phyloP scores from a whole-genome alignment of 805 yeast species.

The Candida adriatica region DNA sequence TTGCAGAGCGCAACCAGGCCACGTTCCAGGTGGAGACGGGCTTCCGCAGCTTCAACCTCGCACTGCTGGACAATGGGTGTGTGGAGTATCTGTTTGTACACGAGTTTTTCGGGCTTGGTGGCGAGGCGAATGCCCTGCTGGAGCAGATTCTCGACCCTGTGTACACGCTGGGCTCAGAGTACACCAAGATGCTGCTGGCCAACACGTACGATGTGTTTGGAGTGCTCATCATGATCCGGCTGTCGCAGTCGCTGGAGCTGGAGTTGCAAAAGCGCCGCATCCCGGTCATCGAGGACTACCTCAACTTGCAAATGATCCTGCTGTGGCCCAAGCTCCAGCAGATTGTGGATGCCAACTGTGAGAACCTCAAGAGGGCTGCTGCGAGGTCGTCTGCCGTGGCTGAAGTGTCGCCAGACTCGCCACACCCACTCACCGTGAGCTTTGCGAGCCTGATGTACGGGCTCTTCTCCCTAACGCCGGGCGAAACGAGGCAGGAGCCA shows the following conservation, averaged over 20 bases:
- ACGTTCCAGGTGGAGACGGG: slow-evolving; percentile 67
- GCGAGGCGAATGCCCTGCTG: slow-evolving; percentile 39
- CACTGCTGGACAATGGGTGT: slow-evolving; percentile 67
- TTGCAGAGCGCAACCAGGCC: slow-evolving; percentile 70
- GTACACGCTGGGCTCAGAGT: slow-evolving; percentile 40
- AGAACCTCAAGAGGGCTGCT: slow-evolving; percentile 45
- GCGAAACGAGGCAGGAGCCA: slow-evolving; percentile 50
- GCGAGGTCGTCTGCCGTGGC: slow-evolving; percentile 26
- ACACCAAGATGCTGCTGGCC: slow-evolving; percentile 34
- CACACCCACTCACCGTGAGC: slow-evolving; percentile 69
- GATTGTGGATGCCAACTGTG: slow-evolving; percentile 72
- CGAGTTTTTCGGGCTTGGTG: slow-evolving; percentile 54
- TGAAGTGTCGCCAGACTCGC: slow-evolving; percentile 30
- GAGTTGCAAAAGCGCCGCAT: slow-evolving; percentile 63
- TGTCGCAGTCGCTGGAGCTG: slow-evolving; percentile 57
- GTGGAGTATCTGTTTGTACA: slow-evolving; percentile 70
- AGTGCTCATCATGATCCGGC: slow-evolving; percentile 63
- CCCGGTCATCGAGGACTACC: slow-evolving; percentile 65
- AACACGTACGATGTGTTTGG: slow-evolving; percentile 70
- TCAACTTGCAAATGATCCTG: slow-evolving; percentile 54
- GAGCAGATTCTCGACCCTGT: slow-evolving; percentile 48
- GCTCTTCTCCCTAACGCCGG: slow-evolving; percentile 47
- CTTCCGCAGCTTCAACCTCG: slow-evolving; percentile 64
- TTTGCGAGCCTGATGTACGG: slow-evolving; percentile 71
- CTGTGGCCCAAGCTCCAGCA: slow-evolving; percentile 86